Evolutionary conservation across 1,139 yeast species (phyloP).

Genomic region (Geotrichum histeridarum): DNA sequence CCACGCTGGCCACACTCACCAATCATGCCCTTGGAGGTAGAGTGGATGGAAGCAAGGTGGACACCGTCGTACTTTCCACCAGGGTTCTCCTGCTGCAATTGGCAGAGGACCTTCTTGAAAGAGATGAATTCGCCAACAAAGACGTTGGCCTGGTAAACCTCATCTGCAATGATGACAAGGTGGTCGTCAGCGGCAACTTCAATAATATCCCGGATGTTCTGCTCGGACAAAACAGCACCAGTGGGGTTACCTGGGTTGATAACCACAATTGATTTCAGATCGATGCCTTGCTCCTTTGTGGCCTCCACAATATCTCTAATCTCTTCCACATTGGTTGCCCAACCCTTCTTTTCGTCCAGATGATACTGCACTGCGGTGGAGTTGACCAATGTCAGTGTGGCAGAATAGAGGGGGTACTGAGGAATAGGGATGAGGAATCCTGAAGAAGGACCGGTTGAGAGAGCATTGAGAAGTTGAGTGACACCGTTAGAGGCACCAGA

Average conservation of each 20-base stretch:
- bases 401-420: constrained; percentile 93
- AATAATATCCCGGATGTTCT: constrained; percentile 64
- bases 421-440: constrained; percentile 96
- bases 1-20: constrained; percentile 99
- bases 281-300: constrained; percentile 51
- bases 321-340: constrained; percentile 75
- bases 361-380: constrained; percentile 87
- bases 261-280: constrained; percentile 76
- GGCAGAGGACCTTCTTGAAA: constrained; percentile 46
- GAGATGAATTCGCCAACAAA: constrained; percentile 51
- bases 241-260: constrained; percentile 99
- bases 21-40: constrained; percentile 91
- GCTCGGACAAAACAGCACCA: constrained; percentile 67
- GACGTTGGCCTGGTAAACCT: constrained; percentile 90
- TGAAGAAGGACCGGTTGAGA: constrained; percentile 59
- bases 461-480: constrained; percentile 61
- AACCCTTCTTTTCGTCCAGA: constrained; percentile 68
- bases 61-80: constrained; percentile 59
- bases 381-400: constrained; percentile 75
- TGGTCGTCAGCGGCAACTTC: constrained; percentile 79
- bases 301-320: constrained; percentile 54
- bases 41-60: constrained; percentile 86
- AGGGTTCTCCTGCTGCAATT: constrained; percentile 51
- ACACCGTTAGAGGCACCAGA: constrained; percentile 95
- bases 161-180: constrained; percentile 87